phyloP scores from a whole-genome alignment of 805 yeast genomes.

The Brettanomyces anomalus region DNA sequence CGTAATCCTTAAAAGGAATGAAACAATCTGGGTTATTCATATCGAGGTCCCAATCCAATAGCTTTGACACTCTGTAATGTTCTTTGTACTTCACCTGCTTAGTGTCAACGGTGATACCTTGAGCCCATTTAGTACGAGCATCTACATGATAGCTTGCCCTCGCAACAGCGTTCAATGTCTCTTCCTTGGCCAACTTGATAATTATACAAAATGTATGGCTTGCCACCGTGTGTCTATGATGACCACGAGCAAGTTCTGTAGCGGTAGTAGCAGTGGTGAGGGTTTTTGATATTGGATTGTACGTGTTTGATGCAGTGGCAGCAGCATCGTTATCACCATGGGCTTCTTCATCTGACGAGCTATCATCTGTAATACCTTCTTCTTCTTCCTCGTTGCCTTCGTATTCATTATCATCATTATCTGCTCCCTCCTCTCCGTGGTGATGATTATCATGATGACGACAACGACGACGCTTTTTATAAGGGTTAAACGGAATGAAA shows the following conservation, averaged over 20 bases:
- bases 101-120: constrained; percentile 25
- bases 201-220: constrained; percentile 46
- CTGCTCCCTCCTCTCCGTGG: constrained; percentile 12
- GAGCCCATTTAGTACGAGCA: constrained; percentile 37
- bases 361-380: constrained; percentile 14
- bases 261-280: neutral
- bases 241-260: neutral
- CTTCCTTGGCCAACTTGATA: constrained; percentile 34
- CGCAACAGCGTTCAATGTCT: constrained; percentile 27
- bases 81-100: constrained; percentile 38
- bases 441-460: constrained; percentile 12
- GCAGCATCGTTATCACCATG: constrained; percentile 1
- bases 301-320: neutral
- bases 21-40: constrained; percentile 28
- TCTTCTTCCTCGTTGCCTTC: constrained; percentile 11
- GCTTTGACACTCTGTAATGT: constrained; percentile 31
- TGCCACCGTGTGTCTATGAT: constrained; percentile 19
- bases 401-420: constrained; percentile 14
- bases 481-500: constrained; percentile 26
- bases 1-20: constrained; percentile 22
- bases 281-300: neutral
- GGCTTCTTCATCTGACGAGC: constrained; percentile 4
- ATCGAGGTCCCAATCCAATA: constrained; percentile 36
- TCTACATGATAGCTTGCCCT: constrained; percentile 34
- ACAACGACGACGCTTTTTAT: constrained; percentile 13